Evolutionary conservation across 371 early-diverging fungal genomes (phyloP).

Genomic region (Mortierella sp.): DNA sequence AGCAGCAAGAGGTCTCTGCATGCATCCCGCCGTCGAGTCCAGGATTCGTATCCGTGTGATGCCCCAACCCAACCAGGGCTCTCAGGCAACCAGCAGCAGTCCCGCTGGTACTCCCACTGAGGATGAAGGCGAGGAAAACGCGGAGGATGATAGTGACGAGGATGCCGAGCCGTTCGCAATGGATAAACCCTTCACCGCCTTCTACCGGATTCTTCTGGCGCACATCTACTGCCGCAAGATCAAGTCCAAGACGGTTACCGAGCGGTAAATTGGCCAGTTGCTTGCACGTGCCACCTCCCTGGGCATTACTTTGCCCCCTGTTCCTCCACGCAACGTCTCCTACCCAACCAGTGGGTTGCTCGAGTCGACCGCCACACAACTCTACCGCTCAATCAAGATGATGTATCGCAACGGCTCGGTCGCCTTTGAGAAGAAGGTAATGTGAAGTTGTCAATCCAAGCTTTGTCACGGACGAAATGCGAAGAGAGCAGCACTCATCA

Average conservation of each 20-base stretch:
- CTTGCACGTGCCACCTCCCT: conserved; percentile 11
- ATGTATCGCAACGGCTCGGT: conserved; percentile 12
- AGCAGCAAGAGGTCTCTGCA: conserved; percentile 6
- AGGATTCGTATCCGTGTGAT: conserved; percentile 1
- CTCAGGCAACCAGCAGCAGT: background rate
- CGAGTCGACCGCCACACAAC: conserved; percentile 8
- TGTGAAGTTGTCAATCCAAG: conserved; percentile 2
- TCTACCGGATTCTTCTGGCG: conserved; percentile 5
- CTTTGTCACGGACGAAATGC: conserved; percentile 2
- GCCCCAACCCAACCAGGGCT: background rate
- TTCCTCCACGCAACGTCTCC: background rate
- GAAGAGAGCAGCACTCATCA: conserved; percentile 6
- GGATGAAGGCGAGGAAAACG: background rate
- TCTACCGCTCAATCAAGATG: conserved; percentile 1
- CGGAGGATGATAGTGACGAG: background rate
- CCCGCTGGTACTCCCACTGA: background rate
- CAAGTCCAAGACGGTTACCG: conserved; percentile 8
- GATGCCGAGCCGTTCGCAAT: conserved; percentile 1
- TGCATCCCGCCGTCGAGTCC: conserved; percentile 10
- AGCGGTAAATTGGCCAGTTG: conserved; percentile 1
- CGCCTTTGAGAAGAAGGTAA: conserved; percentile 17
- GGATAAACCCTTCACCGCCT: background rate
- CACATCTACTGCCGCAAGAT: conserved; percentile 18
- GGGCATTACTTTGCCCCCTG: background rate
- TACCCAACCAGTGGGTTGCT: conserved; percentile 8